These are phyloP conservation scores for Hypsizygus ulmarius DNA, from an alignment of 1,284 basidiomycete species.

Conservation along the genomic window DNA sequence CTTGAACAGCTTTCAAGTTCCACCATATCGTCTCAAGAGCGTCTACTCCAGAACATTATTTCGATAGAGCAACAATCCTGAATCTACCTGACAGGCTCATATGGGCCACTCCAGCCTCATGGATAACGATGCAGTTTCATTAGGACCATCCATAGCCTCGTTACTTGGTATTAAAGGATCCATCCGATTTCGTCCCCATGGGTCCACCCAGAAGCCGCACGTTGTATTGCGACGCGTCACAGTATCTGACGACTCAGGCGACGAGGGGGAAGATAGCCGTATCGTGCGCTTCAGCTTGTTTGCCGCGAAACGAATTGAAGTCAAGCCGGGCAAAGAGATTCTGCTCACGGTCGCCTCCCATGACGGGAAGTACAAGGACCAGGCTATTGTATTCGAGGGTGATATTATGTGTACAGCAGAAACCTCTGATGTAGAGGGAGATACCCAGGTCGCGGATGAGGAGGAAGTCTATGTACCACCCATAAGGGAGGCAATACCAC, in stretches of 20 bases:
- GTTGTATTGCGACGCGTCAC: slow-evolving; percentile 57
- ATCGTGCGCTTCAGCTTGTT: slow-evolving; percentile 58
- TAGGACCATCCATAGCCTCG: slow-evolving; percentile 36
- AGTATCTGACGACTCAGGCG: slow-evolving; percentile 40
- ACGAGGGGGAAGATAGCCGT: slow-evolving; percentile 33
- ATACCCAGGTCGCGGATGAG: slow-evolving; percentile 36
- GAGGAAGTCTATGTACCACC: slow-evolving; percentile 29
- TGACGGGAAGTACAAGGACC: slow-evolving; percentile 51
- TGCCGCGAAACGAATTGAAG: slow-evolving; percentile 61
- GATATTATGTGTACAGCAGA: slow-evolving; percentile 36
- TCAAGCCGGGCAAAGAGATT: slow-evolving; percentile 66
- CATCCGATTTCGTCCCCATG: slow-evolving; percentile 56
- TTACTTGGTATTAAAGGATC: slow-evolving; percentile 53
- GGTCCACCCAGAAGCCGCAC: slow-evolving; percentile 57
- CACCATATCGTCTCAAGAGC: slow-evolving; percentile 6
- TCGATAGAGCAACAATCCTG: slow-evolving; percentile 5
- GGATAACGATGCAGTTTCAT: slow-evolving; percentile 19
- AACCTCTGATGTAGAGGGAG: slow-evolving; percentile 36
- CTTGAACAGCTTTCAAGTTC: slow-evolving; percentile 2
- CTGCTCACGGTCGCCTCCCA: slow-evolving; percentile 52
- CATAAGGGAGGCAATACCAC: slow-evolving; percentile 41
- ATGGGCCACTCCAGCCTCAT: slow-evolving; percentile 29
- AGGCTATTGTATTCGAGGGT: slow-evolving; percentile 54
- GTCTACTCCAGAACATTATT: slow-evolving; percentile 1
- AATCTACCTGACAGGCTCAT: slow-evolving; percentile 12